Evolutionary conservation across 225 moss, liverwort and hornwort genomes (phyloP), one percentile per base, ranked within the genome.

Genomic region (Physcomitrellopsis africana): DNA sequence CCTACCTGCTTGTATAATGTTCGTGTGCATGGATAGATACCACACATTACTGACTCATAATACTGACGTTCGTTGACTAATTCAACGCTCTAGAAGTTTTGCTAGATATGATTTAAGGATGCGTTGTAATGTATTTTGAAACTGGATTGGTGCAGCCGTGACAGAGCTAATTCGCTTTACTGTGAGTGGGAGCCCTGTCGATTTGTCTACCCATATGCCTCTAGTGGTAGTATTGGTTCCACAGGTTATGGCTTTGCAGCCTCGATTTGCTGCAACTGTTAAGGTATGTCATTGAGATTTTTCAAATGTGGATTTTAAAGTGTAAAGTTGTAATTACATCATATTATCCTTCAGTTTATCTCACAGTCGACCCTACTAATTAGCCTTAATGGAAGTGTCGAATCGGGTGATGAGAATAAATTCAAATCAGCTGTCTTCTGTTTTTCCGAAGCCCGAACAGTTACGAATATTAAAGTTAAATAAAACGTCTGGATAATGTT

Each of bases 211-310:
- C 23, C 86, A 99, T 69, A 90, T 99, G 93, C 85, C 93, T 51
- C 85, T 99, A 70, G 94, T 99, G 54, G 91, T 95, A 83, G 93
- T 94, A 42, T 80, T 99, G 79, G 97, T 99, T 67, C 97, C 92
- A 70, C 87, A 85, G 63, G 91, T 99, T 63, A 99, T 99, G 97
- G 89, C 90, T 68, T 86, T 99, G 78, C 87, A 80, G 32, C 86
- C 93, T 56, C 90, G 94, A 53, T 94, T 99, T 81, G 75, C 89
- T 80, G 94, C 82, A 83, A 87, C 97, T 69, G 82, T 99, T 22
- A 99, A 93, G 89, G 97, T 94, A 76, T 65, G 83, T 14, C 37
- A 42, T 73, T 51, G 5, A 58, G 58, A 45, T 48, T 42, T 20
- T 9, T 65, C 49, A 63, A 64, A 58, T 14, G 23, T 52, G 57